Evolutionary conservation across 2,329 filamentous ascomycete species (phyloP).

Genomic region (Pseudopithomyces maydicus): DNA sequence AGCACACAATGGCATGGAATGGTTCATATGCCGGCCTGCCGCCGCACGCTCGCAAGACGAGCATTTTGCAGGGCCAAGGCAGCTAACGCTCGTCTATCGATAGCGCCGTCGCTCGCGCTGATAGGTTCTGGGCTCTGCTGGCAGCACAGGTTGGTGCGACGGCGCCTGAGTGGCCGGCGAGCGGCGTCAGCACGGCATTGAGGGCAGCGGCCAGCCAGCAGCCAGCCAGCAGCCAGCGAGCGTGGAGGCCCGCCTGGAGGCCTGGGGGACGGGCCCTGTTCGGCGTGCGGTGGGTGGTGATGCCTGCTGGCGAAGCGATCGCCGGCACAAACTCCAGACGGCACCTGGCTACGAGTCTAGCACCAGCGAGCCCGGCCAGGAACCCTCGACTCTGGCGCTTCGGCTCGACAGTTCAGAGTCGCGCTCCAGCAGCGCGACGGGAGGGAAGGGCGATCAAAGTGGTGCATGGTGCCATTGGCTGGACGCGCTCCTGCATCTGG

Average conservation of each 20-base stretch:
- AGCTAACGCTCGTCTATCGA: constrained; percentile 36
- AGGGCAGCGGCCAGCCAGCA: too few relatives aligned
- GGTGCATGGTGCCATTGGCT: constrained; percentile 10
- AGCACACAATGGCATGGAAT: too few relatives aligned
- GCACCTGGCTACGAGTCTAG: too few relatives aligned
- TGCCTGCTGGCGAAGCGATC: constrained; percentile 1
- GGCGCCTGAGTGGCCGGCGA: constrained; percentile 27
- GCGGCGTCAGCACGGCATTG: constrained; percentile 14
- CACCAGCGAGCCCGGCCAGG: not conserved
- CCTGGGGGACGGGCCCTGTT: constrained; percentile 9
- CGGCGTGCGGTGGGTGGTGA: constrained; percentile 6
- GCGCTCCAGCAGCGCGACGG: constrained; percentile 2
- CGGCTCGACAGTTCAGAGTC: not conserved
- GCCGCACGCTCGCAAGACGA: constrained; percentile 5
- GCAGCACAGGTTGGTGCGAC: constrained; percentile 22
- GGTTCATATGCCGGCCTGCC: not conserved
- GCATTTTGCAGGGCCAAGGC: not conserved
- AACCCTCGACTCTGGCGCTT: not conserved
- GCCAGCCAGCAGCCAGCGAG: not conserved
- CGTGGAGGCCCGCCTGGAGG: constrained; percentile 1
- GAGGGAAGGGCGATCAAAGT: constrained; percentile 16
- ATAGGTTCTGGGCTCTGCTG: constrained; percentile 25
- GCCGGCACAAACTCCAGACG: not conserved
- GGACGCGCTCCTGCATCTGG: constrained; percentile 13
- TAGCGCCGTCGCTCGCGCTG: constrained; percentile 26